These are phyloP conservation scores for Saccharomycopsis hybrid DNA, from an alignment of 1,139 yeast genomes.

Conservation along the genomic window DNA sequence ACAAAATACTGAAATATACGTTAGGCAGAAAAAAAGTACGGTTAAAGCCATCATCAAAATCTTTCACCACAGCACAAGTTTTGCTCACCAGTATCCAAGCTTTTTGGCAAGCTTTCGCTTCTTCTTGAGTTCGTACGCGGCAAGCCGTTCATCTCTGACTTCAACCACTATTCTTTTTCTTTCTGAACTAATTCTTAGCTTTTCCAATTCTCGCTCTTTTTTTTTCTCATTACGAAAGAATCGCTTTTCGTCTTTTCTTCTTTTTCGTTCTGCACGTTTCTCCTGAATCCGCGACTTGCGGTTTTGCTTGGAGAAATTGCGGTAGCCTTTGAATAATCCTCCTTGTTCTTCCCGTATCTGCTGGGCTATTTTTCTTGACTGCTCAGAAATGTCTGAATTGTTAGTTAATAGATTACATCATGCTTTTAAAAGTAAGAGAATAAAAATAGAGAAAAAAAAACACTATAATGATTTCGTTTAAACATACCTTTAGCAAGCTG, in stretches of 20 bases:
- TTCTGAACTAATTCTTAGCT: background rate
- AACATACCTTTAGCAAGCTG: constrained; percentile 7
- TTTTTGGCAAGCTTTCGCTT: constrained; percentile 4
- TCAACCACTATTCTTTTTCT: constrained; percentile 18
- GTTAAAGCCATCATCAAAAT: no score
- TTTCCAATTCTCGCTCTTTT: constrained; percentile 1
- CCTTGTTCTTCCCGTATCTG: constrained; percentile 10
- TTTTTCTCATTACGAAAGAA: background rate
- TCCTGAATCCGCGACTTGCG: background rate
- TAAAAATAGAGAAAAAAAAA: background rate
- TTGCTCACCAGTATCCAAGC: constrained; percentile 9
- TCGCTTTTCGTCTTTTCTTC: background rate
- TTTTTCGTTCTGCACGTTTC: background rate
- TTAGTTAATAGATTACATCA: background rate
- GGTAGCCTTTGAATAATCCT: constrained; percentile 9
- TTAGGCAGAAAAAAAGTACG: no score
- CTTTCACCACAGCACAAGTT: background rate
- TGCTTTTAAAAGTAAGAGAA: no score
- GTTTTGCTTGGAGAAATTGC: background rate
- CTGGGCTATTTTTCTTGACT: background rate
- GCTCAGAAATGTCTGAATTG: constrained; percentile 2
- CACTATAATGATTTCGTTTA: background rate
- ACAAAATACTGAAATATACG: no score
- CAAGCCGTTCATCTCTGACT: constrained; percentile 25
- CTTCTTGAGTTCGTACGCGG: constrained; percentile 20